Percentiles rank a stretch among this genome's conserved stretches.
phyloP scores from a whole-genome alignment of 257 asterid species.

The Galeopsis tetrahit region DNA sequence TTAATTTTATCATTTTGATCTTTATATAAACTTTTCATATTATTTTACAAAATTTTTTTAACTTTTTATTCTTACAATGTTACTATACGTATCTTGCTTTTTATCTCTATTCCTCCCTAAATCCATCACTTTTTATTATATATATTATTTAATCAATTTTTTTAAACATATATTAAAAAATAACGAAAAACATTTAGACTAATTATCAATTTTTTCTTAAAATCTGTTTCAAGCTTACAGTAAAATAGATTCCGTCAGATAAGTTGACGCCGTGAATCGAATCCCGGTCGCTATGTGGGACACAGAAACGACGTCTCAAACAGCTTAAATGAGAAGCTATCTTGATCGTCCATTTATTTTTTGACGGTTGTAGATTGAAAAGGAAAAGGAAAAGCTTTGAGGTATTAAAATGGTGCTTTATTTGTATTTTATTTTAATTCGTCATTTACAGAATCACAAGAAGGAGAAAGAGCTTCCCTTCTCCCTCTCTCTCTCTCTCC shows the following conservation, averaged over 20 bases:
- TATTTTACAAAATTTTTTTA: too few species aligned
- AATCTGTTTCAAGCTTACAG: not conserved
- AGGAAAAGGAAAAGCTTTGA: conserved; percentile 35
- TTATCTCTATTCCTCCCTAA: too few species aligned
- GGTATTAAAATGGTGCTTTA: conserved; percentile 57
- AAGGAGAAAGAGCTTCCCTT: conserved; percentile 38
- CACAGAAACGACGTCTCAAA: conserved; percentile 40
- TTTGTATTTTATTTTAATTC: conserved; percentile 8
- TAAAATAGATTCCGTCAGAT: conserved; percentile 47
- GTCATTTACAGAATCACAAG: conserved; percentile 42
- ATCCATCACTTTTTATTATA: too few species aligned
- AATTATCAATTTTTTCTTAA: too few species aligned
- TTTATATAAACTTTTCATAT: too few species aligned
- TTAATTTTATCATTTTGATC: too few species aligned
- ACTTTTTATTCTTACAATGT: too few species aligned
- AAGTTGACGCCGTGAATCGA: conserved; percentile 45
- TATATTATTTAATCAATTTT: too few species aligned
- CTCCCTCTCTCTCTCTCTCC: conserved; percentile 26
- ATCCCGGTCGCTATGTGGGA: conserved; percentile 34
- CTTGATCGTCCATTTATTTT: conserved; percentile 44
- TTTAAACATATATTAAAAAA: too few species aligned
- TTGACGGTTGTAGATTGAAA: conserved; percentile 40
- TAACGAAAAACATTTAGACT: too few species aligned
- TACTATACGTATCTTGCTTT: too few species aligned
- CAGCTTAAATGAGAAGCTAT: conserved; percentile 41